phyloP scores from a whole-genome alignment of 208 protist species.

The Crithidia mellificae region DNA sequence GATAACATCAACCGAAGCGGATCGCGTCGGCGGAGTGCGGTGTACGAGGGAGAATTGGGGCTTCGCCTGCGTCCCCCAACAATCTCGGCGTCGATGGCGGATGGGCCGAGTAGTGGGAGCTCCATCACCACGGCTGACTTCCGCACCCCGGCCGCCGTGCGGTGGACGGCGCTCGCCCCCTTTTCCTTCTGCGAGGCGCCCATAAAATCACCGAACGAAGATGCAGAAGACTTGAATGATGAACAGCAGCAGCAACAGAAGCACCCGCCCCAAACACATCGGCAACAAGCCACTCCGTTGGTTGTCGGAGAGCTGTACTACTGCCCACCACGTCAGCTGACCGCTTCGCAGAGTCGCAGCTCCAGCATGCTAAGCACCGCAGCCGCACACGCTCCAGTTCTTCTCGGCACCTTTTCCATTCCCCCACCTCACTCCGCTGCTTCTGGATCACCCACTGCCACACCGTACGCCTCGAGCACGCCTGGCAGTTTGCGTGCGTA shows the following conservation, averaged over 20 bases:
- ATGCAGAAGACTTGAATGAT: not conserved
- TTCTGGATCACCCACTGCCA: not conserved
- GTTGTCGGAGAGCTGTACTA: conserved; percentile 9
- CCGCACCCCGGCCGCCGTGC: conserved; percentile 9
- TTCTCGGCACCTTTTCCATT: conserved; percentile 18
- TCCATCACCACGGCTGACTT: not conserved
- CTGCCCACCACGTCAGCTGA: not conserved
- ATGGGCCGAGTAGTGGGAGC: too few relatives aligned
- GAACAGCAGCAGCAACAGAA: not conserved
- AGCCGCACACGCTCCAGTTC: not conserved
- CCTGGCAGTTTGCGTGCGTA: not conserved
- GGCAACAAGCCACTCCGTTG: not conserved
- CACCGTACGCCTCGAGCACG: not conserved
- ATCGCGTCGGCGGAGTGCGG: not conserved
- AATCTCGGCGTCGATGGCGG: not conserved
- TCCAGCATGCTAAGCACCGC: not conserved
- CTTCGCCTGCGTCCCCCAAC: not conserved
- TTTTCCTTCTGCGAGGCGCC: conserved; percentile 5
- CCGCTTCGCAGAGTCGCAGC: not conserved
- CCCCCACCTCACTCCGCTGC: not conserved
- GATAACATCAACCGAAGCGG: too few relatives aligned
- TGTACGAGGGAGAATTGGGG: not conserved
- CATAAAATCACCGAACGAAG: not conserved
- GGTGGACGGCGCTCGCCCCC: conserved; percentile 9
- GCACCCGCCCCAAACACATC: not conserved